phyloP scores from a whole-genome alignment of 306 rosid species.

The Vicia sativa region DNA sequence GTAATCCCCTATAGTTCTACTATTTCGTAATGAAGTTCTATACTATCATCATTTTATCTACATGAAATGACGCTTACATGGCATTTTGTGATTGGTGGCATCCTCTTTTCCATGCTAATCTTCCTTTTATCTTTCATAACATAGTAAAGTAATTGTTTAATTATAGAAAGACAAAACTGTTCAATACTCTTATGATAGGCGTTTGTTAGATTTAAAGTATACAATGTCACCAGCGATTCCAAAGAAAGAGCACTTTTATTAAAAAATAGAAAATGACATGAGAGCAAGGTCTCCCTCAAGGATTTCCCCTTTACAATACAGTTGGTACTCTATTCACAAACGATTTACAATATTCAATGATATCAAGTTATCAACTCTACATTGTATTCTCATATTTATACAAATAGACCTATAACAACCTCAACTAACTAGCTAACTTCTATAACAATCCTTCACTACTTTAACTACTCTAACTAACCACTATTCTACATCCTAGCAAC shows the following conservation, averaged over 20 bases:
- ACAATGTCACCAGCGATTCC: background rate
- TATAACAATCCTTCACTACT: too few relatives aligned
- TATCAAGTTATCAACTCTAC: too few relatives aligned
- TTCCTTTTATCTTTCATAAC: slow-evolving; percentile 3
- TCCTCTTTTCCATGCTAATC: background rate
- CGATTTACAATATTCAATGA: too few relatives aligned
- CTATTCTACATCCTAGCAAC: too few relatives aligned
- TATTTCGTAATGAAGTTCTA: background rate
- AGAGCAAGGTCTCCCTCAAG: too few relatives aligned
- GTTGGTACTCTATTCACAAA: too few relatives aligned
- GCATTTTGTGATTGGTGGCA: background rate
- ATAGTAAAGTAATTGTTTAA: slow-evolving; percentile 1
- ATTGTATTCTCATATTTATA: too few relatives aligned
- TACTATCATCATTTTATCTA: slow-evolving; percentile 11
- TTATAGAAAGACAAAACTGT: background rate
- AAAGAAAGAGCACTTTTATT: background rate
- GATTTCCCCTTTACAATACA: too few relatives aligned
- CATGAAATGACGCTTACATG: slow-evolving; percentile 2
- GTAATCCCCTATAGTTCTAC: background rate
- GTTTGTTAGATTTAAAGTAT: slow-evolving; percentile 1
- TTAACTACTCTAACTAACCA: too few relatives aligned
- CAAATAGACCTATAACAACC: too few relatives aligned
- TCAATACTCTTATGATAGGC: background rate
- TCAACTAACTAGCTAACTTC: too few relatives aligned
- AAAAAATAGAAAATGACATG: too few relatives aligned